Evolutionary conservation across 768 basidiomycete genomes (phyloP), one percentile per base, ranked within the genome.

Genomic region (Kwoniella sp.): DNA sequence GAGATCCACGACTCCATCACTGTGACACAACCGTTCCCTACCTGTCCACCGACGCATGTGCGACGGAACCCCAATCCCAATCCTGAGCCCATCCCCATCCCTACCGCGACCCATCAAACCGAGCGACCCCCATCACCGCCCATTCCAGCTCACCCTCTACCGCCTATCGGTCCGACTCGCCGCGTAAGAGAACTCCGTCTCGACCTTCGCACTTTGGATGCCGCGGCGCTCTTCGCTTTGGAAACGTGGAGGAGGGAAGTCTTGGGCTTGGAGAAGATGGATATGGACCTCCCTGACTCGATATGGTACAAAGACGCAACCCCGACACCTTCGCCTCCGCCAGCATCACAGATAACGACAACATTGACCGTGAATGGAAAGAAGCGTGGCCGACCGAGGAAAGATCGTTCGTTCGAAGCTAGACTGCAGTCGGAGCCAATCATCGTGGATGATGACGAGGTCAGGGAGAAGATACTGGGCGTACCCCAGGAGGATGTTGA

Each of bases 191-290:
- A 75, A 53, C 62, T 75, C 8, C 68, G 73, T 1, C 60, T 75
- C n/a, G 73, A 75, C 48, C 58, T 75, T 3, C 58, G 73, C 2
- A 69, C 69, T 2, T 52, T 75, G 2, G 73, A 75, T 56, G 71
- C 73, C 4, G 73, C 73, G 2, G 73, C 73, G 2, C 57, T 75
- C 9, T 72, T 72, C 59, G 63, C 73, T 3, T 37, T 75, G 30
- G 73, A 75, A 38, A 66, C 66, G 20, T 75, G 73, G 73, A 52
- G 73, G 37, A 63, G 73, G 29, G 61, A 73, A 51, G 57, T 66
- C 8, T 56, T 73, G 8, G 65, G 66, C 1, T 29, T 75, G 25
- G 61, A 59, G 4, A 72, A 69, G 54, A 45, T 75, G 41, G 63
- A 68, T 28, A 72, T 72, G 68, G 66, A 73, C 23, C 25, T 64